Base-by-base conservation (phyloP, 352 stramenopile species). In the Pythium dissotocum region DNA sequence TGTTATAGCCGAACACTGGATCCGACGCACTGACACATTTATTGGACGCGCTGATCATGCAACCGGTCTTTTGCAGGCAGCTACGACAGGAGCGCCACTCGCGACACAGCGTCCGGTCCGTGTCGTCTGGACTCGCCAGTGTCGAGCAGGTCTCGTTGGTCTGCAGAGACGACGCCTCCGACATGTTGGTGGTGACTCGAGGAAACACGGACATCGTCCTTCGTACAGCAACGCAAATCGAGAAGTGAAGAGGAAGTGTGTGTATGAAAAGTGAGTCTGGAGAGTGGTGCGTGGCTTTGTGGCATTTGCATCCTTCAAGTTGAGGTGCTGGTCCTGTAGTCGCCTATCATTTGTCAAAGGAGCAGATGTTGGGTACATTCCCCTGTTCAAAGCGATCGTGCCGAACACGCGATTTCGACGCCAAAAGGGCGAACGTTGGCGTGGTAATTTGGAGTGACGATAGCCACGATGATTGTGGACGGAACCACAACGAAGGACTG, bases 1-100 rank as follows among this genome's bases (percentile, higher is more conserved):
- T 12, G 10, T 44, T 44, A 12, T 44, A 44, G 21, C 21, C 21
- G 21, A 24, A 24, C 21, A 24, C 21, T 24, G 21, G 21, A 14
- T 14, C 36, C 36, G 36, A 44, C 36, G 36, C 36, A 44, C 16
- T 14, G 6, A 44, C 36, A 12, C 52, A 42, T 12, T 42, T 42
- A 5, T 21, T 58, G 52, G 48, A 54, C 48, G n/a, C 10, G 18
- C 12, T 52, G 56, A 61, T 51, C 21, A n/a, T 18, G 56, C 56
- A 61, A 14, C 56, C 56, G 9, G 18, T 21, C 26, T 52, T 61
- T n/a, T 51, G 35, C 18, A 61, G 24, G 38, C 56, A 61, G 56
- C 56, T 61, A 16, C 56, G 56, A 18, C 56, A 61, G 5, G 38
- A 32, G 32, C 56, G 56, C 33, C n/a, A 28, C 32, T 32, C 18